Conservation (phyloP, 2,329 filamentous ascomycete genomes). For the Talaromyces sp. region DNA sequence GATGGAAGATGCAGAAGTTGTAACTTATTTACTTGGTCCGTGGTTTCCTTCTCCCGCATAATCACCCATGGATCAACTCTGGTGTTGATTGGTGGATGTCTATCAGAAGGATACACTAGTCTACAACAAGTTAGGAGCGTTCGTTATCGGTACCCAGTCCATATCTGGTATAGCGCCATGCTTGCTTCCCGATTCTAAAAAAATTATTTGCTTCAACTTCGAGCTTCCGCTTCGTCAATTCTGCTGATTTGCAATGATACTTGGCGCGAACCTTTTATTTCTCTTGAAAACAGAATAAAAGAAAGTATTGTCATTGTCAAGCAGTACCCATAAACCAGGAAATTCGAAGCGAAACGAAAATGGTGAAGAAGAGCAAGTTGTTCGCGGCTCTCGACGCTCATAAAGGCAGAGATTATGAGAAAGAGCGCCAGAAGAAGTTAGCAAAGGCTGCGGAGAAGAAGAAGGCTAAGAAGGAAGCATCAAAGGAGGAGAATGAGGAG, state of each 20-base stretch:
- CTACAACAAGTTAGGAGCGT: not conserved
- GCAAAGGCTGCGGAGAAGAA: constrained; percentile 45
- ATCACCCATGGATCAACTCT: not conserved
- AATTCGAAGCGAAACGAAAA: constrained; percentile 17
- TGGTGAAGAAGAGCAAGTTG: constrained; percentile 55
- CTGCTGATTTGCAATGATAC: not conserved
- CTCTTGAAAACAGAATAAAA: not conserved
- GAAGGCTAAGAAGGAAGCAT: constrained; percentile 28
- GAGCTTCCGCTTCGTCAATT: not conserved
- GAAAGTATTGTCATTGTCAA: no score
- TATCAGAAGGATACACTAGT: not conserved
- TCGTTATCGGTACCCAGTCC: constrained; percentile 12
- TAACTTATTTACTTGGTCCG: not conserved
- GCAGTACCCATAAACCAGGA: no score
- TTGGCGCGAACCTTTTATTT: not conserved
- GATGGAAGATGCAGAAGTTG: not conserved
- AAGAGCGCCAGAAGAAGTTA: constrained; percentile 71
- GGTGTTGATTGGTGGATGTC: no score
- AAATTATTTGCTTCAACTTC: constrained; percentile 9
- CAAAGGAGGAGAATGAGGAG: constrained; percentile 16
- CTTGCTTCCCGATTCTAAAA: constrained; percentile 3
- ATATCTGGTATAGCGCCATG: constrained; percentile 13
- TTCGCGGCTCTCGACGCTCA: constrained; percentile 54
- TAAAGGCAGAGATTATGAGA: constrained; percentile 62
- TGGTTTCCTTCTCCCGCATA: not conserved